Conservation (phyloP, 805 yeast genomes). For the Candida patagonica region DNA sequence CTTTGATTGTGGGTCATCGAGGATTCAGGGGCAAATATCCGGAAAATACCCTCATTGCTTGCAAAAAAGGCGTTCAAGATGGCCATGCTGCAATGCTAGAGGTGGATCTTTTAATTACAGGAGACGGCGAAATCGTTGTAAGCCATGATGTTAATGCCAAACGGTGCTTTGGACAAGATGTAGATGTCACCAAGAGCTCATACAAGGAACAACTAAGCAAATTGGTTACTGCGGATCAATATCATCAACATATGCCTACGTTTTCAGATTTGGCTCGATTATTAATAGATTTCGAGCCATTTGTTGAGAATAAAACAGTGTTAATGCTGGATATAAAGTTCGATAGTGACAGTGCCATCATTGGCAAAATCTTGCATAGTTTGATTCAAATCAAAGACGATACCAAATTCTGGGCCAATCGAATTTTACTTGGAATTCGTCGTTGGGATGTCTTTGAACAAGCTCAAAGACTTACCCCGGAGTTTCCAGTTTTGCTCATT, state of each 20-base stretch:
- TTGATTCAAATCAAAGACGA: slow-evolving; percentile 33
- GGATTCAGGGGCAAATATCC: slow-evolving; percentile 22
- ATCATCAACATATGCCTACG: slow-evolving; percentile 34
- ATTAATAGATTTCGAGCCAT: slow-evolving; percentile 29
- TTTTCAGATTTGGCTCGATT: slow-evolving; percentile 34
- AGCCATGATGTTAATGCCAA: slow-evolving; percentile 45
- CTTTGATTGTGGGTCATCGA: slow-evolving; percentile 20
- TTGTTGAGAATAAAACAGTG: slow-evolving; percentile 15
- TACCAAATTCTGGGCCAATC: slow-evolving; percentile 36
- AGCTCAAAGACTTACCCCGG: slow-evolving; percentile 30
- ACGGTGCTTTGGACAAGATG: slow-evolving; percentile 37
- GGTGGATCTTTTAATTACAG: slow-evolving; percentile 46
- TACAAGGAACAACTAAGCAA: slow-evolving; percentile 30
- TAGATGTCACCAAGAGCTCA: slow-evolving; percentile 31
- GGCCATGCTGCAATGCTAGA: slow-evolving; percentile 41
- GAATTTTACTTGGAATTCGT: slow-evolving; percentile 48
- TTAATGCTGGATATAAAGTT: slow-evolving; percentile 47
- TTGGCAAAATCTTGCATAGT: slow-evolving; percentile 32
- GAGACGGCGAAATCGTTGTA: slow-evolving; percentile 44
- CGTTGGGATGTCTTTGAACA: slow-evolving; percentile 37
- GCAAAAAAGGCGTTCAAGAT: slow-evolving; percentile 21
- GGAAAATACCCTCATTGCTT: slow-evolving; percentile 22
- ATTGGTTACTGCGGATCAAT: slow-evolving; percentile 27
- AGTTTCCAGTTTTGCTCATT: slow-evolving; percentile 27
- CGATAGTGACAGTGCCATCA: slow-evolving; percentile 35